phyloP scores from a whole-genome alignment of 2,329 filamentous ascomycete genomes.

The Colletotrichum sp. region DNA sequence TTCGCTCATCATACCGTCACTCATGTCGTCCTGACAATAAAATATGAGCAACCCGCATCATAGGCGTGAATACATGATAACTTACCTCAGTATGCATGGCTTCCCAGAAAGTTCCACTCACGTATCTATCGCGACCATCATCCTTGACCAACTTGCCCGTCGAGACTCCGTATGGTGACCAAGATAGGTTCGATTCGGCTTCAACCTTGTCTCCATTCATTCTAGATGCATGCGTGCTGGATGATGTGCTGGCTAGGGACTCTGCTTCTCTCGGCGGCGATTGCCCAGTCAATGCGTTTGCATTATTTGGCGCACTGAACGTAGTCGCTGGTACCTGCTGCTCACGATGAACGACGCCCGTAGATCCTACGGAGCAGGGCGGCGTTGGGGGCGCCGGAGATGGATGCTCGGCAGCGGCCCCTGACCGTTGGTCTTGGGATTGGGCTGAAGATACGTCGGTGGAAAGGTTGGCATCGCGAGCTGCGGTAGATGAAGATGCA shows the following conservation, averaged over 20 bases:
- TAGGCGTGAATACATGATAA: neutral
- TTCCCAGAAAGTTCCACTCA: neutral
- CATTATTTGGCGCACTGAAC: neutral
- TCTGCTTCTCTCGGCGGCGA: neutral
- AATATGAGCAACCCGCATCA: neutral
- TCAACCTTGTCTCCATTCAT: neutral
- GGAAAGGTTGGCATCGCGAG: neutral
- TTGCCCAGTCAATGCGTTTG: neutral
- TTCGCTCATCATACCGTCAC: neutral
- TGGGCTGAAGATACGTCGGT: neutral
- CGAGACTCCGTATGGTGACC: neutral
- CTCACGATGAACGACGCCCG: neutral
- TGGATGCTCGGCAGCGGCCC: neutral
- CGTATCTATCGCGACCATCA: neutral
- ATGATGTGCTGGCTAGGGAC: neutral
- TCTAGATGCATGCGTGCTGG: neutral
- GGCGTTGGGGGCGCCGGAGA: neutral
- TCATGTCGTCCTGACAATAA: neutral
- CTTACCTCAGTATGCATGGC: neutral
- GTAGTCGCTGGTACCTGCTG: neutral
- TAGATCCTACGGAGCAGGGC: neutral
- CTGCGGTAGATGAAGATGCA: neutral
- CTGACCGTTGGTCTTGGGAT: neutral
- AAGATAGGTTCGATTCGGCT: neutral
- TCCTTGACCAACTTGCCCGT: neutral